Evolutionary conservation across 805 yeast species (phyloP).

Genomic region (Ascoidea asiatica): DNA sequence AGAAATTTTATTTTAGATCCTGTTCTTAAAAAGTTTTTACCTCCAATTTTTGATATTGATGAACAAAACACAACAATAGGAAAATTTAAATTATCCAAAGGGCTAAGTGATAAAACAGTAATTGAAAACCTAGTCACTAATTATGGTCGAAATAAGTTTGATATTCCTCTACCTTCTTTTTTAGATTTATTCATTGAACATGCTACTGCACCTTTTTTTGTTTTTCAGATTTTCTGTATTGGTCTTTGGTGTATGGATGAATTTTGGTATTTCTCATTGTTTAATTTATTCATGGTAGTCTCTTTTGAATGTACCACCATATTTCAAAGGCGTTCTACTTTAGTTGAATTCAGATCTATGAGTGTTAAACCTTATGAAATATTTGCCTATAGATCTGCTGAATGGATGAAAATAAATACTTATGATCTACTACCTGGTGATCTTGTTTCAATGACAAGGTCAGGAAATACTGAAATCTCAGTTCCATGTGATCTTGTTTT

Average conservation of each 20-base stretch:
- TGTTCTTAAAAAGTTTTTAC: slow-evolving; percentile 43
- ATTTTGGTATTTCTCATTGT: slow-evolving; percentile 89
- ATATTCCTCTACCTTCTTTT: slow-evolving; percentile 91
- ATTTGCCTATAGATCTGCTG: slow-evolving; percentile 52
- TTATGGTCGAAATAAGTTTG: slow-evolving; percentile 81
- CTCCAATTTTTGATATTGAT: slow-evolving; percentile 65
- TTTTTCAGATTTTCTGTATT: slow-evolving; percentile 91
- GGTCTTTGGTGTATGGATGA: slow-evolving; percentile 95
- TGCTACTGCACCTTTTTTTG: slow-evolving; percentile 96
- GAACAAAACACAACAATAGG: slow-evolving; percentile 37
- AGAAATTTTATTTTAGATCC: slow-evolving; percentile 69
- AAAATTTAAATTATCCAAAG: slow-evolving; percentile 29
- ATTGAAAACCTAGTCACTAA: slow-evolving; percentile 30
- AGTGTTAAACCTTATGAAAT: slow-evolving; percentile 85
- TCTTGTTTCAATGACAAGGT: slow-evolving; percentile 73
- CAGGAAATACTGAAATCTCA: slow-evolving; percentile 72
- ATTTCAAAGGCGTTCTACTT: slow-evolving; percentile 87
- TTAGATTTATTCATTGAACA: slow-evolving; percentile 88
- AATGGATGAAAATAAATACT: slow-evolving; percentile 62
- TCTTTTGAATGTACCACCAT: slow-evolving; percentile 91
- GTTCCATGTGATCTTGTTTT: slow-evolving; percentile 87
- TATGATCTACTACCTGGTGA: slow-evolving; percentile 84
- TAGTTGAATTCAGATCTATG: slow-evolving; percentile 94
- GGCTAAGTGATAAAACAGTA: slow-evolving; percentile 17
- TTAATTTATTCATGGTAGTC: slow-evolving; percentile 83